These are phyloP conservation scores for Penicillium odoratum DNA, from an alignment of 495 filamentous ascomycete species.

Conservation along the genomic window DNA sequence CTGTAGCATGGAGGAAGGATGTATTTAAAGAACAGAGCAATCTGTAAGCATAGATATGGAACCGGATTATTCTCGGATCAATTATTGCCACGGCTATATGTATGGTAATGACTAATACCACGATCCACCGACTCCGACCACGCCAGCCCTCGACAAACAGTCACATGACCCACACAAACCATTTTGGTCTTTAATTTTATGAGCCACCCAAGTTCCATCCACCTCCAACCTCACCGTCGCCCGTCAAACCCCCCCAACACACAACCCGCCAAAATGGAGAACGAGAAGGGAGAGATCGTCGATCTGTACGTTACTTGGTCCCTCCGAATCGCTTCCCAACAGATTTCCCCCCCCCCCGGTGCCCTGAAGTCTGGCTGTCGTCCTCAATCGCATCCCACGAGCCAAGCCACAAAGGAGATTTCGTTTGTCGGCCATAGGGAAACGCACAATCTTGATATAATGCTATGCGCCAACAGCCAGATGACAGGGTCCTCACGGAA, in stretches of 20 bases:
- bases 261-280: constrained; percentile 74
- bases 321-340: background rate
- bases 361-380: constrained; percentile 21
- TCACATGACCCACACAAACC: constrained; percentile 55
- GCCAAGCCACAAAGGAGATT: constrained; percentile 5
- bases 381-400: constrained; percentile 12
- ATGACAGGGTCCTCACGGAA: constrained; percentile 2
- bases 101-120: constrained; percentile 11
- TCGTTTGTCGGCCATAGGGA: background rate
- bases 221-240: constrained; percentile 43
- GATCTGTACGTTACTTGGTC: constrained; percentile 72
- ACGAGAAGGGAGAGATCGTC: constrained; percentile 98
- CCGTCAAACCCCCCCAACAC: constrained; percentile 40
- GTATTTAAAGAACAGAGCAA: constrained; percentile 33
- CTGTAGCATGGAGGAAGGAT: constrained; percentile 55
- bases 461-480: constrained; percentile 1
- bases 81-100: constrained; percentile 27
- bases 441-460: background rate
- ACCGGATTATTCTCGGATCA: background rate
- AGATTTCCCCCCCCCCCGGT: background rate
- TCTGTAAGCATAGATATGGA: constrained; percentile 20
- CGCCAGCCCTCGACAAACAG: constrained; percentile 43
- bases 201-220: constrained; percentile 29
- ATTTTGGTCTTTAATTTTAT: constrained; percentile 30
- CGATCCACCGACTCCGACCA: constrained; percentile 17